phyloP scores from a whole-genome alignment of 169 alveolate genomes.

The Theileria sp. region DNA sequence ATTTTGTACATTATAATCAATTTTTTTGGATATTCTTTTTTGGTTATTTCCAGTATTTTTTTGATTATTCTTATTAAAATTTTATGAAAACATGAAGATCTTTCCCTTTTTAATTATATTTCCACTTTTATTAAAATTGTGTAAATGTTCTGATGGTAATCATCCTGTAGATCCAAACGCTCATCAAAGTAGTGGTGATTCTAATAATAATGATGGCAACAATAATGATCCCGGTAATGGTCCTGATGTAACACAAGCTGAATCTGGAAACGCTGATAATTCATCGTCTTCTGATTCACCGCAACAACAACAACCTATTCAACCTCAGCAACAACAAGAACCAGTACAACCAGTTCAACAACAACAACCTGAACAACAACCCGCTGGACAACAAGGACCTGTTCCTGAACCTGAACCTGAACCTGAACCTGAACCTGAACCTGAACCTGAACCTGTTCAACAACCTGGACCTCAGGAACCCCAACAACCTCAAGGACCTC shows the following conservation, averaged over 20 bases:
- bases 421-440: too few relatives aligned
- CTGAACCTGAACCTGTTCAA: background rate
- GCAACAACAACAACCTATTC: background rate
- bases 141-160: background rate
- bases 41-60: too few relatives aligned
- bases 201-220: background rate
- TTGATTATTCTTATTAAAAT: background rate
- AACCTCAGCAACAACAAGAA: background rate
- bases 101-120: background rate
- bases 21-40: background rate
- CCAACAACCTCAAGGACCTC: background rate
- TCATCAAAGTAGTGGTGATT: background rate
- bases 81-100: background rate
- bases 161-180: background rate
- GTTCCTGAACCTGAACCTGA: too few relatives aligned
- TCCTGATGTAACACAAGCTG: too few relatives aligned
- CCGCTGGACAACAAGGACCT: too few relatives aligned
- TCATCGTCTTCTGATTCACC: too few relatives aligned
- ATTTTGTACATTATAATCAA: background rate
- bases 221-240: too few relatives aligned
- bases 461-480: too few relatives aligned
- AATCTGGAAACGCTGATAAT: too few relatives aligned
- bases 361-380: background rate
- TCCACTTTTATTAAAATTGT: constrained; percentile 2
- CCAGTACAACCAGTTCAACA: background rate